phyloP scores from a whole-genome alignment of 768 basidiomycete genomes.

The Serendipita vermifera region DNA sequence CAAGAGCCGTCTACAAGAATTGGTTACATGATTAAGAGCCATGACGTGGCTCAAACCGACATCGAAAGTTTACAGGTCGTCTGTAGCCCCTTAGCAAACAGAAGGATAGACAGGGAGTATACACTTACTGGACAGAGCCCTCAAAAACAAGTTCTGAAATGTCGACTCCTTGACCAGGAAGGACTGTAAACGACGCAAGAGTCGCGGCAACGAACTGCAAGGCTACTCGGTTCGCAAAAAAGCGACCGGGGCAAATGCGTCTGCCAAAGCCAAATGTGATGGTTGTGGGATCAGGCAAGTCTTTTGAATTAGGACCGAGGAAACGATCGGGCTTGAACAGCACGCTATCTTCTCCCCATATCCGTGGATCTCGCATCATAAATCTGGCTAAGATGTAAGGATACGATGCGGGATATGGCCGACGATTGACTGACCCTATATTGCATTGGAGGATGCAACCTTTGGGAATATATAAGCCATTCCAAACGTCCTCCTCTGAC shows the following conservation, averaged over 20 bases:
- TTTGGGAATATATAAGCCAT: conserved; percentile 13
- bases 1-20: too few species aligned
- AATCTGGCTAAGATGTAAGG: too few species aligned
- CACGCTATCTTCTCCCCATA: neutral
- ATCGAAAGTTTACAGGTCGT: too few species aligned
- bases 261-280: conserved; percentile 61
- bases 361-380: neutral
- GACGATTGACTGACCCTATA: conserved; percentile 17
- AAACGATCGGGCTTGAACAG: conserved; percentile 14
- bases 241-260: conserved; percentile 33
- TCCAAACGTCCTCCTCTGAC: neutral
- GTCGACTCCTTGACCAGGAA: neutral
- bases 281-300: conserved; percentile 44
- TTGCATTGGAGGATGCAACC: conserved; percentile 20
- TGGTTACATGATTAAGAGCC: too few species aligned
- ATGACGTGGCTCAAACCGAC: too few species aligned
- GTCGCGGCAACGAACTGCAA: neutral
- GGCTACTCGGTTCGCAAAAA: conserved; percentile 32
- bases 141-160: too few species aligned
- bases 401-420: neutral
- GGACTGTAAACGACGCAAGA: neutral
- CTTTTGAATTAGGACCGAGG: conserved; percentile 1
- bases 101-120: too few species aligned
- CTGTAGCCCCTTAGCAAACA: too few species aligned
- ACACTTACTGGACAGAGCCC: too few species aligned